A percentile compares a stretch with the other conserved stretches of the same genome.
These are phyloP conservation scores for Penicillium sp. DNA, from an alignment of 2,329 filamentous ascomycete species.

Conservation along the genomic window DNA sequence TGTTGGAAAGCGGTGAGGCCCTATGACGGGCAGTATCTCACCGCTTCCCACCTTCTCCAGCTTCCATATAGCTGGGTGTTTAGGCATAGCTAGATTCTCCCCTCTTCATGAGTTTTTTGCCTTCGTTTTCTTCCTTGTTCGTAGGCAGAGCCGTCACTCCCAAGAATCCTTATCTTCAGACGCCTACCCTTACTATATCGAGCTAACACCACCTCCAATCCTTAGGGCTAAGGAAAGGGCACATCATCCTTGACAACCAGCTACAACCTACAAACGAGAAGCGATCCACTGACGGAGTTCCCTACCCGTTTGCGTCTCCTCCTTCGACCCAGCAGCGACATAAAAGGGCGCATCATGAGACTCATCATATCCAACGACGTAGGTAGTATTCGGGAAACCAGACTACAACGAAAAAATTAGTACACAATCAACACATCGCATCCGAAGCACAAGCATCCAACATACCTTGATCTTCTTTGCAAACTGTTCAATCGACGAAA, in stretches of 20 bases:
- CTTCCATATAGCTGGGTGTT: too few relatives aligned
- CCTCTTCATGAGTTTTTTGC: too few relatives aligned
- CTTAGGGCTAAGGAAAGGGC: neutral
- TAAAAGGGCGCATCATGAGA: conserved; percentile 30
- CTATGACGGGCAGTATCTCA: too few relatives aligned
- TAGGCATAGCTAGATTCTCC: too few relatives aligned
- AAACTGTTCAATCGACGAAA: conserved; percentile 35
- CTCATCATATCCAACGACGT: conserved; percentile 28
- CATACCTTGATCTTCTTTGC: conserved; percentile 32
- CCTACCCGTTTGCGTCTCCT: conserved; percentile 25
- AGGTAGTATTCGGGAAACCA: conserved; percentile 28
- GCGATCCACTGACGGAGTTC: conserved; percentile 30
- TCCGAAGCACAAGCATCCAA: neutral
- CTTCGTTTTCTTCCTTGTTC: too few relatives aligned
- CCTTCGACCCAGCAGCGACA: conserved; percentile 15
- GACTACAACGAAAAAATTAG: conserved; percentile 16
- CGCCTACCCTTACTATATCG: too few relatives aligned
- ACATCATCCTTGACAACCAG: neutral
- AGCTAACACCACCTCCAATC: too few relatives aligned
- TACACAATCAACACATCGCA: neutral
- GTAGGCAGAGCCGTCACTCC: too few relatives aligned
- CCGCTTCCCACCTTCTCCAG: too few relatives aligned
- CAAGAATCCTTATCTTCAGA: too few relatives aligned
- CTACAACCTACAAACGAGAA: conserved; percentile 19
- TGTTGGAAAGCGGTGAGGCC: too few relatives aligned